Evolutionary conservation across 257 asterid genomes (phyloP), one percentile per base, ranked within the genome.

Genomic region (Jasminum sambac): DNA sequence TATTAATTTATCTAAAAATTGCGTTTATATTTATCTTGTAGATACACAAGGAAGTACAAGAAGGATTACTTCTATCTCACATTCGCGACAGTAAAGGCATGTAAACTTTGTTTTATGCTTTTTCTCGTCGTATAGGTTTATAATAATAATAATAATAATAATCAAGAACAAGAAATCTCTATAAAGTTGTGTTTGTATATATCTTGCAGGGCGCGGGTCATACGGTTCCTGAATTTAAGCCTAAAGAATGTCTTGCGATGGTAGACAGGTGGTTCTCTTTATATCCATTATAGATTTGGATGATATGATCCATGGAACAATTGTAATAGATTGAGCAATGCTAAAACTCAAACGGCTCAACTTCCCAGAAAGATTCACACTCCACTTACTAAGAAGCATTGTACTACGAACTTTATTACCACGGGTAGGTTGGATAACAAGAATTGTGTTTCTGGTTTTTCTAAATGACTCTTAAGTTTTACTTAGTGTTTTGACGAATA

Each of bases 41-140:
- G 89, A 34, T 85, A 78, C 67, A 77, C 86, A 8, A 55, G 64
- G 74, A 72, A 13, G 21, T 76, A 72, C 67, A 63, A 48, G 24
- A 81, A 77, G 52, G 64, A 72, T 14, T 41, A 74, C 17, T 76
- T 69, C 17, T 34, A 11, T 30, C 19, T 85, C 76, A 78, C 82
- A 24, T 85, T 73, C 70, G 86, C 84, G 40, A 85, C 83, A 0
- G 75, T 85, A 41, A 85, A 80, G 84, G 90, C 36, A 73, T 73
- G 76, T 24, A 65, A 48, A 72, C n/a, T 6, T 46, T 13, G 3
- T 17, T 6, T 8, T 46, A 16, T n/a, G 21, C 10, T 13, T 2
- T 5, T 46, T 46, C 5, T 46, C 8, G 17, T 8, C 16, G 14
- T 13, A 19, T n/a, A n/a, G n/a, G n/a, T n/a, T n/a, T n/a, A n/a